A percentile compares a stretch with the other conserved stretches of the same genome.
phyloP scores from a whole-genome alignment of 108 stramenopile genomes.

The Skeletonema costatum region DNA sequence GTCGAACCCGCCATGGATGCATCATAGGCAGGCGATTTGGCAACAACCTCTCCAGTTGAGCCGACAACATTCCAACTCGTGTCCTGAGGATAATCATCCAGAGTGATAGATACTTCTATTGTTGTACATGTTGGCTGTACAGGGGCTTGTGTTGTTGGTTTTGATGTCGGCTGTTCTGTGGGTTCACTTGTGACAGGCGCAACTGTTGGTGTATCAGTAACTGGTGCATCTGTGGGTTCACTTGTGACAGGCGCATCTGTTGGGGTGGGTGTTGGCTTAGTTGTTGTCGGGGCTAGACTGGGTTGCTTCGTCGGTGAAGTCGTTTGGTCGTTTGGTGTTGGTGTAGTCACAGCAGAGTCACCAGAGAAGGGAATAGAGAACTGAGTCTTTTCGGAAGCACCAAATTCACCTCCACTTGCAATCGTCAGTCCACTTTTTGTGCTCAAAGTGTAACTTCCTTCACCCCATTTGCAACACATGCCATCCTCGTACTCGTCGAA shows the following conservation, averaged over 20 bases:
- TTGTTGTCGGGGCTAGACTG: not conserved
- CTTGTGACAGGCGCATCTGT: not conserved
- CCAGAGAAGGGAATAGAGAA: not conserved
- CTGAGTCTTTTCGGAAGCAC: not conserved
- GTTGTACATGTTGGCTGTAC: not conserved
- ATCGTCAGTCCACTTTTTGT: not conserved
- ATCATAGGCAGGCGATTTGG: slow-evolving; percentile 1
- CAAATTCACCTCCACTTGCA: slow-evolving; percentile 15
- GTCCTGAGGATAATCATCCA: slow-evolving; percentile 16
- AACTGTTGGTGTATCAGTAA: not conserved
- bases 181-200: not conserved
- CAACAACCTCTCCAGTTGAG: not conserved
- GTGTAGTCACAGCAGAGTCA: not conserved
- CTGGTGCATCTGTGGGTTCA: not conserved
- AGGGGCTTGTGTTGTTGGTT: not conserved
- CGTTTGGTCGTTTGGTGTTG: not conserved
- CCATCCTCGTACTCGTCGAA: slow-evolving; percentile 19
- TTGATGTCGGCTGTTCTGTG: not conserved
- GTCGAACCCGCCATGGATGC: slow-evolving; percentile 6
- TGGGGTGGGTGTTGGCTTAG: not conserved
- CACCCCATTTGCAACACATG: slow-evolving; percentile 14
- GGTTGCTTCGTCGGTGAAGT: not conserved
- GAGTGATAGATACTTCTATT: slow-evolving; percentile 9
- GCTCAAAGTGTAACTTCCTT: slow-evolving; percentile 2
- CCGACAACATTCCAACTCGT: slow-evolving; percentile 18